Conservation (phyloP, 2,329 filamentous ascomycete genomes). For the Apiospora marii region DNA sequence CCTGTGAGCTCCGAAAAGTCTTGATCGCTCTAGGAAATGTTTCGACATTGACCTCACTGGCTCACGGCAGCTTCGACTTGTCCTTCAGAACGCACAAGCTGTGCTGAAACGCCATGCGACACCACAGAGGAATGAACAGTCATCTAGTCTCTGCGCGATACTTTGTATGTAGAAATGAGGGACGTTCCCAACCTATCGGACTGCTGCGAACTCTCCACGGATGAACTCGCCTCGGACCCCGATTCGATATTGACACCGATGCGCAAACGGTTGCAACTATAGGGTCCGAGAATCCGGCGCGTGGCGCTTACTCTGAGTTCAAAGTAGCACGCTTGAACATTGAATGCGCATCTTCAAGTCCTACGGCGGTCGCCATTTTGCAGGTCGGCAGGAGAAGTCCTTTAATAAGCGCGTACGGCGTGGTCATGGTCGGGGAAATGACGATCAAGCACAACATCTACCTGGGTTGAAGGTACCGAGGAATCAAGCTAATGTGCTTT, state of each 20-base stretch:
- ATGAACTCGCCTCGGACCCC: not conserved
- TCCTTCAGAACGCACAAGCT: not conserved
- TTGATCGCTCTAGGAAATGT: not conserved
- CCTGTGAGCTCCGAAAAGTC: too few relatives aligned
- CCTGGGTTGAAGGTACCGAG: constrained; percentile 25
- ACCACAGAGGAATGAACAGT: not conserved
- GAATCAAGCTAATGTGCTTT: constrained; percentile 27
- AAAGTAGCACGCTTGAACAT: not conserved
- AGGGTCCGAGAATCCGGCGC: not conserved
- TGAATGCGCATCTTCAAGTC: constrained; percentile 30
- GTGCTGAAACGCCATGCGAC: not conserved
- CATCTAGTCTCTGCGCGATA: not conserved
- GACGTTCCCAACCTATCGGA: rapidly evolving
- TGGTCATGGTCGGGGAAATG: constrained; percentile 20
- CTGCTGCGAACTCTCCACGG: not conserved
- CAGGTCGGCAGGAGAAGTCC: constrained; percentile 29
- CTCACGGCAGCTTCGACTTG: not conserved
- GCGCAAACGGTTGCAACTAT: too few relatives aligned
- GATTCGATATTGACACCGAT: not conserved
- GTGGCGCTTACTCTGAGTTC: not conserved
- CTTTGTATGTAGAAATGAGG: not conserved
- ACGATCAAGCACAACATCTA: constrained; percentile 7
- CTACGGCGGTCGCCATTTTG: constrained; percentile 28
- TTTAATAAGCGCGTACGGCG: constrained; percentile 23
- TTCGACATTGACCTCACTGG: not conserved